Evolutionary conservation across 306 rosid genomes (phyloP), one percentile per base, ranked within the genome.

Genomic region (Sindora glabra): DNA sequence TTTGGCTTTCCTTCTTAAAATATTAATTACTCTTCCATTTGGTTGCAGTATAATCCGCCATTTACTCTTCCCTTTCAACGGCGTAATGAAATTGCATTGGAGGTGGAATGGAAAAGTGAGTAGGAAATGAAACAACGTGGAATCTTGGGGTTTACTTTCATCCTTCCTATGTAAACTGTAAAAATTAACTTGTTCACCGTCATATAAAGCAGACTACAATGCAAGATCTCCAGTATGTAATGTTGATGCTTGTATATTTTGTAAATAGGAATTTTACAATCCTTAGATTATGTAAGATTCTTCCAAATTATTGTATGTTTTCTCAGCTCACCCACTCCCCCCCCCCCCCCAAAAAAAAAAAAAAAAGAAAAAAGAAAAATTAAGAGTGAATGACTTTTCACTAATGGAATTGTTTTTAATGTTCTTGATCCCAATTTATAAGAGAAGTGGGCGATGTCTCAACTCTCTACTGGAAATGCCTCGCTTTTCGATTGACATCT

Each of bases 31-130:
- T 53, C 13, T 36, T 48, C 50, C 36, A 29, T 72, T 48, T 56
- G 29, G 66, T 67, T 88, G 78, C 95, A 92, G 98, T 88, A 85
- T 69, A 92, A 92, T 74, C 98, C 96, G 9, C 98, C 96, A 30
- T 92, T 92, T 65, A 78, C 95, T 5, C 96, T 92, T 76, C 96
- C 98, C 46, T 88, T 92, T 76, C 96, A 88, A 92, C 88, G 95
- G 36, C 95, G 96, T 46, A 92, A 92, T 69, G 98, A 92, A 85
- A 78, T 92, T 66, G 78, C 90, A 37, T 68, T 92, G 76, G 98
- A 88, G 82, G 88, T 92, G 36, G 92, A 83, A 73, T 49, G 81
- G 85, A 86, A 75, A 77, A 74, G 68, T 41, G 45, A 77, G 11
- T 71, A 79, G 78, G 57, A 62, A 34, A 27, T 52, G 37, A 17